Percentiles rank a stretch among this genome's conserved stretches.
phyloP scores from a whole-genome alignment of 2,329 filamentous ascomycete genomes.

The Ambrosiella xylebori region DNA sequence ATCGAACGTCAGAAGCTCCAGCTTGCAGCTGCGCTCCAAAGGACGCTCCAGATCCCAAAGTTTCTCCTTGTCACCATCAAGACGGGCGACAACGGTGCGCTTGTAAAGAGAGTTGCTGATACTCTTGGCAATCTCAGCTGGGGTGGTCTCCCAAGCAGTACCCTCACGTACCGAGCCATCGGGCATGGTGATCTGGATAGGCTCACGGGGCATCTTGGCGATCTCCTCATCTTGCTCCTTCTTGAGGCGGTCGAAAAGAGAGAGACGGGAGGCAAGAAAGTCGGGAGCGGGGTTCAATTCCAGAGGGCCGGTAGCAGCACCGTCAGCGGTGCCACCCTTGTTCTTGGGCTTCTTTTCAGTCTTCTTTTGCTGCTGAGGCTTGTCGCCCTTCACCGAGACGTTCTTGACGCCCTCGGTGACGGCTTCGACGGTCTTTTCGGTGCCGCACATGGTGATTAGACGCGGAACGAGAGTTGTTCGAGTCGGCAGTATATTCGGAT shows the following conservation, averaged over 20 bases:
- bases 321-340: slow-evolving; percentile 22
- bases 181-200: slow-evolving; percentile 56
- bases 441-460: slow-evolving; percentile 26
- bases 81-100: slow-evolving; percentile 69
- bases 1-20: slow-evolving; percentile 74
- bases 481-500: not conserved
- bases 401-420: slow-evolving; percentile 43
- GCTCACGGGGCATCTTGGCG: slow-evolving; percentile 50
- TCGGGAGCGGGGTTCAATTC: slow-evolving; percentile 43
- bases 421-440: slow-evolving; percentile 28
- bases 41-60: slow-evolving; percentile 90
- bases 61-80: slow-evolving; percentile 53
- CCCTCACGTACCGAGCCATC: slow-evolving; percentile 56
- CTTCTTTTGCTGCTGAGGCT: slow-evolving; percentile 16
- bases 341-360: slow-evolving; percentile 26
- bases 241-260: slow-evolving; percentile 63
- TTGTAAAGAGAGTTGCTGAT: slow-evolving; percentile 76
- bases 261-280: slow-evolving; percentile 68
- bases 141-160: slow-evolving; percentile 83
- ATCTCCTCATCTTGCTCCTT: slow-evolving; percentile 65
- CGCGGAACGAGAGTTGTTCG: not conserved
- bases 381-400: slow-evolving; percentile 32
- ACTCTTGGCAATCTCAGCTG: slow-evolving; percentile 55
- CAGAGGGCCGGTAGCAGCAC: slow-evolving; percentile 24
- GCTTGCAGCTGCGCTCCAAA: slow-evolving; percentile 69